These are phyloP conservation scores for Lentinula lateritia DNA, from an alignment of 768 basidiomycete genomes.

Conservation along the genomic window DNA sequence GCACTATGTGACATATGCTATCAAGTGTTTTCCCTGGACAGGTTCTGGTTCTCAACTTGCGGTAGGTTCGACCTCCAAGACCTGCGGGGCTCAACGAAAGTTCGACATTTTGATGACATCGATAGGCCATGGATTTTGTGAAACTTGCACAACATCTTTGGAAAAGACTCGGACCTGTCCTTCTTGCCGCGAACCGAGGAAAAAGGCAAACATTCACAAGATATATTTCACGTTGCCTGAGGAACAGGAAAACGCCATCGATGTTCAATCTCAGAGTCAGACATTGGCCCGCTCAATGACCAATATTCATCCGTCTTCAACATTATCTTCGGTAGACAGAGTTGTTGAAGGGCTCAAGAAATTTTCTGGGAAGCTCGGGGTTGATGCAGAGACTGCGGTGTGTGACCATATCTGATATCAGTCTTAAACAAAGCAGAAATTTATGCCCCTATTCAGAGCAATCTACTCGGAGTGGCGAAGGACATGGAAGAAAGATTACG, in stretches of 20 bases:
- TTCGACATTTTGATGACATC: not conserved
- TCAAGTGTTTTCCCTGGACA: not conserved
- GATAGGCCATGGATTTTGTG: slow-evolving; percentile 4
- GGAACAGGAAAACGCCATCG: not conserved
- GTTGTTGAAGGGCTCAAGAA: not conserved
- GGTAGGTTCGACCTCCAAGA: not conserved
- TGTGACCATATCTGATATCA: not conserved
- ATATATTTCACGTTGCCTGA: not conserved
- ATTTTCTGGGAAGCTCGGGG: not conserved
- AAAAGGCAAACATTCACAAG: not conserved
- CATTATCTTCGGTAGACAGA: not conserved
- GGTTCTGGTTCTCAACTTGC: not conserved
- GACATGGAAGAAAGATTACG: not conserved
- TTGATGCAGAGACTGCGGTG: not conserved
- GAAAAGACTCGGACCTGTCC: not conserved
- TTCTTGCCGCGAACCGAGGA: not conserved
- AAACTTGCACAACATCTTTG: not conserved
- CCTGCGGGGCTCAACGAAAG: not conserved
- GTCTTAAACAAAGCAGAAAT: not conserved
- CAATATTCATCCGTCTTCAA: not conserved
- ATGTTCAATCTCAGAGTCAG: not conserved
- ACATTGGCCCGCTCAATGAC: not conserved
- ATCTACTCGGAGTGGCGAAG: slow-evolving; percentile 2
- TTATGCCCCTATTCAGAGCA: not conserved
- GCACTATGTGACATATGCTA: slow-evolving; percentile 3